Base-by-base conservation (phyloP, 2,329 filamentous ascomycete genomes). In the Diaporthe capsici region DNA sequence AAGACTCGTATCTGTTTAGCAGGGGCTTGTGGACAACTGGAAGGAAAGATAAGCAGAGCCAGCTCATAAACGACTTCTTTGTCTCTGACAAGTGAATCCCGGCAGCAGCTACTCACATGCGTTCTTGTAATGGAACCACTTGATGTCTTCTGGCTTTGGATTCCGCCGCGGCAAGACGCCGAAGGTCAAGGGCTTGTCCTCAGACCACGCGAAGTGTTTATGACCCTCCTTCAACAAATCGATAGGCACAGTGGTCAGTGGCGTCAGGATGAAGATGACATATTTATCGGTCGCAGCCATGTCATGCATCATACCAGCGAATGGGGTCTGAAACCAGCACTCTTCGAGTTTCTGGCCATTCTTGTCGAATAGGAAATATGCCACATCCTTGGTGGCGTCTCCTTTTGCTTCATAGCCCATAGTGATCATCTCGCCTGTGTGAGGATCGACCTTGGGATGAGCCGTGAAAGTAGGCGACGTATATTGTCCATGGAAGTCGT, bases 401-500 rank as follows among this genome's bases (percentile, higher is more conserved):
- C 84, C 84, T 8, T 86, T 86, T 0, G 86, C 85, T 77, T 87
- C 87, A 73, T 89, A 89, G 2, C 87, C 87, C 78, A 88, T 88
- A 44, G 86, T 87, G n/a, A 89, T 80, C 86, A 89, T 87, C 80
- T 89, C 88, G 4, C 86, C 86, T 9, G 86, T 88, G 20, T 83
- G 82, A 0, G 88, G 87, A 78, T 89, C 88, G 73, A 89, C 84
- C 80, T 89, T 89, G 2, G 88, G 88, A 77, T 89, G 88, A 0
- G 88, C 87, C 0, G 87, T 88, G 77, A 89, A 74, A 88, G 87
- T 89, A 1, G 86, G 85, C 8, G 82, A 82, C 10, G 80, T 77
- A 28, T 89, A 82, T 80, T 89, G 88, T 8, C 87, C 88, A 70
- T 88, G 87, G 75, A 89, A 89, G 74, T 88, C 86, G 79, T 88